These are phyloP conservation scores for Acidomyces sp. DNA, from an alignment of 495 filamentous ascomycete genomes.

Conservation along the genomic window DNA sequence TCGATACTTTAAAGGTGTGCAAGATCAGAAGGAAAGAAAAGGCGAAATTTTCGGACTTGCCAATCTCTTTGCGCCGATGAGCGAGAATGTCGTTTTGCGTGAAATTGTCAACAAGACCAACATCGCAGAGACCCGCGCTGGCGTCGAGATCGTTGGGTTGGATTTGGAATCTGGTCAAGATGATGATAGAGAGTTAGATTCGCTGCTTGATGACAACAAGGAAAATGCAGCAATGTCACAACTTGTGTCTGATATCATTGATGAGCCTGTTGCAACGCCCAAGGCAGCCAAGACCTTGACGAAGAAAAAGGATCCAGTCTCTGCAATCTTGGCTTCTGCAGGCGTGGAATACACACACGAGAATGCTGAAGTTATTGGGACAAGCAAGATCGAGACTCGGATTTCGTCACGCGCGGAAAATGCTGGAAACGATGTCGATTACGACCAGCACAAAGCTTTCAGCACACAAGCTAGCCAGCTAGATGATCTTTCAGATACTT, in stretches of 20 bases:
- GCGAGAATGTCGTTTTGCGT: constrained; percentile 64
- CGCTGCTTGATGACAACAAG: constrained; percentile 35
- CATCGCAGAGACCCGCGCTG: constrained; percentile 79
- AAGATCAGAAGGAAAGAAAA: constrained; percentile 64
- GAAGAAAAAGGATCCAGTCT: constrained; percentile 54
- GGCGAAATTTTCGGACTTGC: constrained; percentile 88
- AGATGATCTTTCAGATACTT: not conserved
- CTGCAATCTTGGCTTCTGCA: constrained; percentile 75
- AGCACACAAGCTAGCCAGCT: constrained; percentile 2
- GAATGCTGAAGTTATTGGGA: constrained; percentile 90
- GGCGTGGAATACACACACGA: constrained; percentile 94
- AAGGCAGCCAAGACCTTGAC: constrained; percentile 17
- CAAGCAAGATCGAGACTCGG: constrained; percentile 67
- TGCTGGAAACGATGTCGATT: constrained; percentile 39
- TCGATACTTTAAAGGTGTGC: constrained; percentile 90
- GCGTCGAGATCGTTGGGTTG: constrained; percentile 63
- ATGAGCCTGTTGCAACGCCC: constrained; percentile 5
- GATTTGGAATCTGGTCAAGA: constrained; percentile 39
- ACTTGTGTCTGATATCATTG: constrained; percentile 53
- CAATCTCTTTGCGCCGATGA: constrained; percentile 78
- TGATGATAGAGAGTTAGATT: constrained; percentile 37
- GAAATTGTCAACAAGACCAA: constrained; percentile 98
- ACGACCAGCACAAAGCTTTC: constrained; percentile 35
- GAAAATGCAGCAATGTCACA: constrained; percentile 60
- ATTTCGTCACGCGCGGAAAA: constrained; percentile 64